Evolutionary conservation across 495 filamentous ascomycete species (phyloP), one percentile per base, ranked within the genome.

Genomic region (Mytilinidion resinicola): DNA sequence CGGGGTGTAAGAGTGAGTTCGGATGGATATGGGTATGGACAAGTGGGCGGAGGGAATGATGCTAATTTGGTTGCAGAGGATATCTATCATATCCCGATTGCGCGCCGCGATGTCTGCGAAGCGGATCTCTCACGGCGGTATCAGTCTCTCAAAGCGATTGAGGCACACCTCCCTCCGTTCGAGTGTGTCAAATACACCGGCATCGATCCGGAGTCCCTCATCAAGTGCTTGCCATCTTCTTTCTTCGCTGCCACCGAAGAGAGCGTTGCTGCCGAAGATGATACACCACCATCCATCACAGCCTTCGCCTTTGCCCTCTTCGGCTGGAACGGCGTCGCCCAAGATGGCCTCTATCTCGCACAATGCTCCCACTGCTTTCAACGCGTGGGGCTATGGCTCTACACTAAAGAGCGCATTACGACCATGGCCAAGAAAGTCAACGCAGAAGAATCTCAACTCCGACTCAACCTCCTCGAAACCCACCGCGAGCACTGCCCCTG

Each of bases 371-470:
- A 86, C 38, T 98, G 93, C 67, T 90, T 96, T 65, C 83, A 91
- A 58, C 83, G 90, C 7, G 77, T 97, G 0, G 93, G 95, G 0
- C 79, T 98, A 7, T 98, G 93, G 93, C 84, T 98, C 73, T 98
- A 95, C 75, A 54, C 42, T 9, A 55, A 53, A 9, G 15, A 25
- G 20, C 53, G 46, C 6, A 52, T 64, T 57, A 53, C 55, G 59
- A 44, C 67, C 67, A 50, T 65, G 60, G 17, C 65, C 72, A 67
- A 14, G 64, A 70, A 12, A 71, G 61, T 63, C 35, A 38, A 60
- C 8, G 68, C 73, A 20, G 77, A 79, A 52, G 63, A 78, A 46
- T 56, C 59, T 46, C 17, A 54, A 6, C 51, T 69, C 0, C 56
- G 53, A 1, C 59, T 75, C 52, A 64, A 75, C 49, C 59, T 72